Percentiles rank a stretch among this genome's conserved stretches.
Evolutionary conservation across 805 yeast genomes (phyloP).

Genomic region (Candida nemodendra): DNA sequence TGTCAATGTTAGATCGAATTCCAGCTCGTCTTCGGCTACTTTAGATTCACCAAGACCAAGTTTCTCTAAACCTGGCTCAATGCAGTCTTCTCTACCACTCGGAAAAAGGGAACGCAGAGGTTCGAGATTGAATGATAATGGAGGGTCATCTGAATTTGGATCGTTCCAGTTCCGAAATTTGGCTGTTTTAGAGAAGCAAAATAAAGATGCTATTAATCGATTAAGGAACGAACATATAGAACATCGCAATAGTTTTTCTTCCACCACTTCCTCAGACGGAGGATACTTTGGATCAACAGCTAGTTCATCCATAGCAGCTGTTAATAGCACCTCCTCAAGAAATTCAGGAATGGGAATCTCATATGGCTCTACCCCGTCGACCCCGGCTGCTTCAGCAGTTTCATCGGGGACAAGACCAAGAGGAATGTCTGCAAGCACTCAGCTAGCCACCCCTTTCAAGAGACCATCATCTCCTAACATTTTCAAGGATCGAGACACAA

Average conservation of each 20-base stretch:
- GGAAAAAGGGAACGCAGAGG: conserved; percentile 70
- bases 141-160: conserved; percentile 75
- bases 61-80: conserved; percentile 24
- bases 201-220: conserved; percentile 86
- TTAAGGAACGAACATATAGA: conserved; percentile 80
- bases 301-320: conserved; percentile 1
- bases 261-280: conserved; percentile 49
- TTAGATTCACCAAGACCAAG: conserved; percentile 30
- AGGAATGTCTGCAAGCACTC: conserved; percentile 20
- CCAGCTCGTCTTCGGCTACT: conserved; percentile 29
- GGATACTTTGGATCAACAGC: conserved; percentile 18
- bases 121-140: conserved; percentile 63
- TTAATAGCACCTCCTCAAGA: conserved; percentile 9
- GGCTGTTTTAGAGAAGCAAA: conserved; percentile 88
- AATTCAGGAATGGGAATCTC: conserved; percentile 18
- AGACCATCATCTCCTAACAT: conserved; percentile 34
- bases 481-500: conserved; percentile 14
- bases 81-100: conserved; percentile 27
- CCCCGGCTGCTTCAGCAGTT: conserved; percentile 19
- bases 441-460: conserved; percentile 25
- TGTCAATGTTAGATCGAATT: conserved; percentile 14
- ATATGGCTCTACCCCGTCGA: conserved; percentile 23
- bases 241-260: conserved; percentile 39
- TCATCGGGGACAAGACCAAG: conserved; percentile 15
- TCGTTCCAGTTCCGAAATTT: conserved; percentile 87